Percentiles rank a stretch among this genome's conserved stretches.
These are phyloP conservation scores for Myxozyma lipomycoides DNA, from an alignment of 805 yeast genomes.

Conservation along the genomic window DNA sequence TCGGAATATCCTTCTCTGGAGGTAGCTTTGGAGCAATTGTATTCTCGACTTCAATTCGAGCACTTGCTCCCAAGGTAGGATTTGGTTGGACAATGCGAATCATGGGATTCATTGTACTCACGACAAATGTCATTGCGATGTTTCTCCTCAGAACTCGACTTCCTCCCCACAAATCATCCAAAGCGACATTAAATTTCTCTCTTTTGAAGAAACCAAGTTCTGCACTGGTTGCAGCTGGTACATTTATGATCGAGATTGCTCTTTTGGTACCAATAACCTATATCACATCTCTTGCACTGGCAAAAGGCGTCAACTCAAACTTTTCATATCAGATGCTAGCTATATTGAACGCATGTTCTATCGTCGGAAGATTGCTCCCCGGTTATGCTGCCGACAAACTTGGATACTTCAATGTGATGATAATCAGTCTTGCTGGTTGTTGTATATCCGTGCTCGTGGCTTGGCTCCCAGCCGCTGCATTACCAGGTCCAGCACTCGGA, in stretches of 20 bases:
- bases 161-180: not conserved
- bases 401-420: conserved; percentile 59
- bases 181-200: conserved; percentile 21
- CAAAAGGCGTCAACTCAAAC: conserved; percentile 31
- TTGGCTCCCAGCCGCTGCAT: conserved; percentile 60
- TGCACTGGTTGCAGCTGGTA: conserved; percentile 31
- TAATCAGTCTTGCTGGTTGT: conserved; percentile 45
- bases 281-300: conserved; percentile 33
- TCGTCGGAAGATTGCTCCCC: conserved; percentile 53
- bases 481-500: conserved; percentile 40
- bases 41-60: conserved; percentile 52
- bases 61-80: conserved; percentile 47
- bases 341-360: conserved; percentile 46
- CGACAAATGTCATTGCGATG: conserved; percentile 36
- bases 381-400: conserved; percentile 51
- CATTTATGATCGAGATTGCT: conserved; percentile 33
- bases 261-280: conserved; percentile 37
- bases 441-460: conserved; percentile 47
- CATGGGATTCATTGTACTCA: conserved; percentile 39
- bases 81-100: conserved; percentile 59
- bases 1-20: conserved; percentile 61
- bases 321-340: conserved; percentile 45
- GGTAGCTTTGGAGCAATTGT: conserved; percentile 65
- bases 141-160: conserved; percentile 40
- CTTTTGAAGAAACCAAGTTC: conserved; percentile 32